Evolutionary conservation across 176 grass and related monocot species (phyloP).

Genomic region (Saccharum officinarum): DNA sequence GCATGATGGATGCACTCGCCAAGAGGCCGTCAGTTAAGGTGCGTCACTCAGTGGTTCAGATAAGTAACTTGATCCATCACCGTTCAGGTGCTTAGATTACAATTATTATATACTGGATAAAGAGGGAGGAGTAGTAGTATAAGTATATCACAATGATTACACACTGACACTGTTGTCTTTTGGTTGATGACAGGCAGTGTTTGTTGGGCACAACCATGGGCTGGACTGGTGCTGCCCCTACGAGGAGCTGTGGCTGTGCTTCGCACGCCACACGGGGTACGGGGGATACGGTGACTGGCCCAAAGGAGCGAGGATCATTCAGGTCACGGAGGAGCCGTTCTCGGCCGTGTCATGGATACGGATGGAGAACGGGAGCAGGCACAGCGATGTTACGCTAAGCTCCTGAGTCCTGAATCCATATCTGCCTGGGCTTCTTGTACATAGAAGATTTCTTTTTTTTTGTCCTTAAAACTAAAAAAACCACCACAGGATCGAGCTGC

Average conservation of each 20-base stretch:
- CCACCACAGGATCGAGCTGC: no score
- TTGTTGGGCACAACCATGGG: constrained; percentile 91
- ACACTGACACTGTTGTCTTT: not conserved
- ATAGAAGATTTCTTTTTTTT: not conserved
- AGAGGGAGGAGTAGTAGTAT: no score
- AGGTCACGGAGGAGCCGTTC: constrained; percentile 48
- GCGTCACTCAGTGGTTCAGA: not conserved
- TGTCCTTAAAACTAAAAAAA: no score
- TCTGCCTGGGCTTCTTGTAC: not conserved
- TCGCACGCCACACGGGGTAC: constrained; percentile 78
- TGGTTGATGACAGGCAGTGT: constrained; percentile 53
- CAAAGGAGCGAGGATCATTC: constrained; percentile 66
- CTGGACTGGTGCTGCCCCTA: constrained; percentile 94
- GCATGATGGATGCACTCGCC: constrained; percentile 70
- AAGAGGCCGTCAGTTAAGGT: constrained; percentile 76
- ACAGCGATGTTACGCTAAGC: constrained; percentile 56
- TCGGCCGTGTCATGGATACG: constrained; percentile 68
- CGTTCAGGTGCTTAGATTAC: not conserved
- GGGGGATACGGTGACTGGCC: constrained; percentile 78
- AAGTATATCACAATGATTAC: no score
- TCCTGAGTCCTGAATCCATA: constrained; percentile 36
- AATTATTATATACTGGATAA: not conserved
- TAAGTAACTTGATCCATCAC: not conserved
- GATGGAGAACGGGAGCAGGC: constrained; percentile 70
- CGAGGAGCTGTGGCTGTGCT: constrained; percentile 73